Percentiles rank a stretch among this genome's conserved stretches.
phyloP scores from a whole-genome alignment of 2,329 filamentous ascomycete genomes.

The Alternaria hordeiaustralica region DNA sequence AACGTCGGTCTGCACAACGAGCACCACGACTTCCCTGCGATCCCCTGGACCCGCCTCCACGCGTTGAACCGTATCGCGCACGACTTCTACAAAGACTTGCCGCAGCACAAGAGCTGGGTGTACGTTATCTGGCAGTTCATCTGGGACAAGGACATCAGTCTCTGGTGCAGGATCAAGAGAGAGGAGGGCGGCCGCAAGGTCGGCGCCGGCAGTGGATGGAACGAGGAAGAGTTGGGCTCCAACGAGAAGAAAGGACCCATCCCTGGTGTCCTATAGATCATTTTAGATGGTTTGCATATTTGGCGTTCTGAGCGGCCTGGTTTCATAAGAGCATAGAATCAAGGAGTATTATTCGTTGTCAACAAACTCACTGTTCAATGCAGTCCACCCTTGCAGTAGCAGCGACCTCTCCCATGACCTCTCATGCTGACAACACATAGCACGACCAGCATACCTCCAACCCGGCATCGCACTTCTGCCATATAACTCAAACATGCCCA shows the following conservation, averaged over 20 bases:
- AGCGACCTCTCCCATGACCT: background rate
- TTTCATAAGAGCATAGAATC: conserved; percentile 1
- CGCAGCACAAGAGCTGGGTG: conserved; percentile 87
- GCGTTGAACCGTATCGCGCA: conserved; percentile 78
- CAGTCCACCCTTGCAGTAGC: background rate
- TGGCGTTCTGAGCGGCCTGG: conserved; percentile 4
- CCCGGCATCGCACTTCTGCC: background rate
- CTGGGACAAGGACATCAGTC: conserved; percentile 83
- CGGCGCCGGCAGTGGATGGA: conserved; percentile 53
- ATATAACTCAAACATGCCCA: background rate
- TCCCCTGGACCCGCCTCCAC: conserved; percentile 90
- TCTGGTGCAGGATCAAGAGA: conserved; percentile 92
- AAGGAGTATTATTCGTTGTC: background rate
- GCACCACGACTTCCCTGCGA: conserved; percentile 97
- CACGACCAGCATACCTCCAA: background rate
- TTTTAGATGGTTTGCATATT: background rate
- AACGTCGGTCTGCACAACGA: conserved; percentile 98
- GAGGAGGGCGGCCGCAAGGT: conserved; percentile 75
- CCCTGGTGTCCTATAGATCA: conserved; percentile 41
- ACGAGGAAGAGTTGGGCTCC: conserved; percentile 56
- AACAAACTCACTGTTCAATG: background rate
- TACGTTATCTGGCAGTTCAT: conserved; percentile 97
- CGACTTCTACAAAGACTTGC: conserved; percentile 91
- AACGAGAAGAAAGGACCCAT: conserved; percentile 57
- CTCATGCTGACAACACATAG: background rate